Evolutionary conservation across 257 asterid species (phyloP), one percentile per base, ranked within the genome.

Genomic region (Coffea canephora): DNA sequence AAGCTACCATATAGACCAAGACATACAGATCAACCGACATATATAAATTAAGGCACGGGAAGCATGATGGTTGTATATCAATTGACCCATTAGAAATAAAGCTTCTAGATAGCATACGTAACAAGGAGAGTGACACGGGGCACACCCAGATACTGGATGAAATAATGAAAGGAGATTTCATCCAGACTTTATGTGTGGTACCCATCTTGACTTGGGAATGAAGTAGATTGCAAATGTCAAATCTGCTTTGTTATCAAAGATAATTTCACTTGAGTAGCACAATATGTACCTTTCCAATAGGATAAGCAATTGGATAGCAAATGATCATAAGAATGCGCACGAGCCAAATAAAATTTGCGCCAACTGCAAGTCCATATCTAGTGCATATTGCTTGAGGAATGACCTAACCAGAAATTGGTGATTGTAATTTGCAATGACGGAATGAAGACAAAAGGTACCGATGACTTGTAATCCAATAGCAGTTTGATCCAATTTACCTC

Each of bases 361-460:
- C 99, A 34, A 96, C 96, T 31, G 97, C 95, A 84, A 96, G 98
- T 86, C 99, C 99, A 72, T 96, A 96, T 86, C 99, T 87, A 31
- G 98, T 91, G 86, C 99, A 96, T 85, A 94, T 91, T 46, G 99
- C 99, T 94, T 96, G 99, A 83, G 99, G 99, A 82, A 96, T 94
- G 80, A 96, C 98, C 98, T 94, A 89, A 70, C 48, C 70, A 78
- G 36, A 79, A 76, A 71, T 14, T 46, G 10, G 27, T 48, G 23
- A 64, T 10, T 49, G 69, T 57, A 50, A 69, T 31, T 10, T 49
- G 69, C 59, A 50, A 69, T 31, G 64, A 70, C 50, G 79, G 73
- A 65, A 61, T 16, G 55, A 59, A 59, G 84, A 69, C 80, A 79
- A 25, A 52, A 72, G 14, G 0, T 41, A 6, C 16, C 2, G 61